Evolutionary conservation across 345 rosid genomes (phyloP), one percentile per base, ranked within the genome.

Genomic region (Arabis alpina): DNA sequence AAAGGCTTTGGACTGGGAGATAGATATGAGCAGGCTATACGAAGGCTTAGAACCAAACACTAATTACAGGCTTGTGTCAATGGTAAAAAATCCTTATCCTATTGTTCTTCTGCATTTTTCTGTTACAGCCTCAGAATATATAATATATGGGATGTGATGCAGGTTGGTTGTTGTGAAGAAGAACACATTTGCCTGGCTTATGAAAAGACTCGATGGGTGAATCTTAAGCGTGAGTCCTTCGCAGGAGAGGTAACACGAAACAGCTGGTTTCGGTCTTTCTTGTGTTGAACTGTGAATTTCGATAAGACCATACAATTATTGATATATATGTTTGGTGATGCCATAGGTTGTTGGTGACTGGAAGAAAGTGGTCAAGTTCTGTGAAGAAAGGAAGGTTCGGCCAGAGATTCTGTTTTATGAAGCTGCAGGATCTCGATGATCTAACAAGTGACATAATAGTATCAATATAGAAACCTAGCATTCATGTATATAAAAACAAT

Each of bases 371-470:
- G 48, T 70, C 7, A 70, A 7, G 40, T 70, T 60, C n/a, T 70
- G 51, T 6, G 51, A 19, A 49, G 66, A 59, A 0, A 49, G 51
- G 8, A 70, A 7, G 49, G 27, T 59, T 58, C 28, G 74, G 42
- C 74, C 66, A 59, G 66, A 70, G 30, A 39, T 70, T 25, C 43
- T 70, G 59, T 40, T 49, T 15, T 70, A 56, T 11, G 73, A 69
- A 48, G 39, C 6, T 48, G 40, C 0, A 15, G 12, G 12, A 6
- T 28, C 32, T 48, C 45, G 10, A 44, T 42, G 25, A 32, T 9
- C 43, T 54, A 50, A 50, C 54, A 50, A 50, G 55, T 51, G 55
- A 36, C 10, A 2, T 2, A 36, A 36, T 36, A 7, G 40, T 27
- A 27, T 12, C 30, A 19, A 10, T n/a, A n/a, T 15, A 12, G 27